Base-by-base conservation (phyloP, 1,284 basidiomycete species). In the Ceratobasidium sp. region DNA sequence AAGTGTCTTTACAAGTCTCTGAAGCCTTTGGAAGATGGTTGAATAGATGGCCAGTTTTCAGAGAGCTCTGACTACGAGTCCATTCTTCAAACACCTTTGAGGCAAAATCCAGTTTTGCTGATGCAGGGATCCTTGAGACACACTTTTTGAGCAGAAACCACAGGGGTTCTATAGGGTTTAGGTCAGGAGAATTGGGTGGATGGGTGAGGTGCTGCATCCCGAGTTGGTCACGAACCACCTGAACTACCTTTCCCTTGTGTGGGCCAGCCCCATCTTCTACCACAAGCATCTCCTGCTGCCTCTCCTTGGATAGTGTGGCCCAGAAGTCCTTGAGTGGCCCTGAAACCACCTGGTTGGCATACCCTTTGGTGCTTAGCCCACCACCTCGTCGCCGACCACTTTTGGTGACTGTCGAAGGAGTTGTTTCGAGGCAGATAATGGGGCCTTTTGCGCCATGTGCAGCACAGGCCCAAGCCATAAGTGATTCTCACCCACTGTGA, bases 151-250 rank as follows among this genome's bases (percentile, higher is more conserved):
- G 56, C 2, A 61, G 1, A 13, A 9, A 48, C 68, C 68, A 72
- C 22, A 72, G 8, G 4, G 56, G 68, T 34, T 72, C 56, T 29
- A 72, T 72, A 19, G 68, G 68, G 29, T 61, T 72, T 1, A 72
- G 68, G 37, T 72, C 68, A 11, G 68, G 54, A 19, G 56, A 59
- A 34, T 22, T 72, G 8, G 68, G 56, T 1, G 68, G 46, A 31
- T 72, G 68, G 14, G 13, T 29, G 13, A 48, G 31, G 43, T 37
- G 56, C 14, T 49, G 9, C 8, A 72, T 72, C 13, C 68, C 54
- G 2, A 48, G 19, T 13, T 14, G 16, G 9, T 72, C 31, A 6
- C 56, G n/a, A 29, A 24, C 68, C 19, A 16, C 8, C 34, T 72
- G 11, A 11, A 27, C 48, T 2, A 22, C 54, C n/a, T 29, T 59